Base-by-base conservation (phyloP, 495 filamentous ascomycete species). In the Podospora conica region DNA sequence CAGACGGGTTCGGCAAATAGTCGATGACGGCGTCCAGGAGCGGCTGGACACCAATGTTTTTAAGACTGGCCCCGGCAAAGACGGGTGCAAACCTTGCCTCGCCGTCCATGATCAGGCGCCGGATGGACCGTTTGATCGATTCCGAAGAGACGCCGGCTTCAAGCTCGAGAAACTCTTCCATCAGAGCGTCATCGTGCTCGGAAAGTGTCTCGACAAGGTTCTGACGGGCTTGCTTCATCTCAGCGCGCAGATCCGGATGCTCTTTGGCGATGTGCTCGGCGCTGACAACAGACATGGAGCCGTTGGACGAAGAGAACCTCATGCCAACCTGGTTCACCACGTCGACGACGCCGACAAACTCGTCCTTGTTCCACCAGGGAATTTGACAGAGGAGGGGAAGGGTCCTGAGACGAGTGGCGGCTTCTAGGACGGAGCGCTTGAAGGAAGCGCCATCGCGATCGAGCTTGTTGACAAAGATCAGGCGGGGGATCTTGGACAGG, bases 401-500 rank as follows among this genome's bases (percentile, higher is more conserved):
- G 2, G 88, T 91, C 65, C 85, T 81, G 29, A 99, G 83, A 63
- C 92, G 86, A 2, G 86, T 81, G 9, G 88, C 92, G 22, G 95
- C 88, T 73, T 98, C 93, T 63, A 87, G 90, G 5, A 97, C 88
- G 0, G 95, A 96, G 48, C 87, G 83, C 21, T 87, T 88, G 79
- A 98, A 99, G 4, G 91, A 89, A 10, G 96, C 94, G 1, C 96
- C 96, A 66, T 96, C 91, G 33, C 96, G 88, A 71, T 99, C 96
- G 12, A 99, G 86, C 75, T 99, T 99, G 78, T 99, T 99, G 69
- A 98, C 83, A 66, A 89, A 99, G 56, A 96, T 82, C 28, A 98
- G 85, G 24, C 92, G 81, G 12, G 96, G 96, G 40, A 98, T 98
- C 10, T 80, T 82, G 70, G 95, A 96, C 10, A 85, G 85, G 60